Base-by-base conservation (phyloP, 1,284 basidiomycete species). In the Leccinum pachyderme region DNA sequence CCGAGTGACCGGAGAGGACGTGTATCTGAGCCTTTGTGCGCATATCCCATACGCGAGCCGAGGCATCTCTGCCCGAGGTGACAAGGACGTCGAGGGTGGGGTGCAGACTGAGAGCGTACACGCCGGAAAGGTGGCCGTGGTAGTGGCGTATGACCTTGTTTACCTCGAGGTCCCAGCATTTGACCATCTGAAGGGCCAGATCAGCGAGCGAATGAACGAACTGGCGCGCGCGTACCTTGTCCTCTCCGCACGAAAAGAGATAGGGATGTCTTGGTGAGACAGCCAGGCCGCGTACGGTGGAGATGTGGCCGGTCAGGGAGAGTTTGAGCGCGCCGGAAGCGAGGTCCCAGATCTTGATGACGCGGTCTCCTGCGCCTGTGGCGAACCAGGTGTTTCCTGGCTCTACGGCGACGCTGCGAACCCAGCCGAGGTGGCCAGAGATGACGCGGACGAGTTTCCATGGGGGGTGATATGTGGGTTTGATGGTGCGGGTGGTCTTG, bases 321-420 rank as follows among this genome's bases (percentile, higher is more conserved):
- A 99, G 77, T 73, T 95, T 98, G 67, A 99, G 79, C 74, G 98
- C 95, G 31, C 96, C 96, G 6, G 87, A 91, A 6, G 97, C 97
- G 61, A 99, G 72, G 71, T 99, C 95, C 96, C 96, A 99, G n/a
- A 99, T 95, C 78, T 99, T 99, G 73, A 99, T 93, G 47, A 99
- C 95, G 32, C 96, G 85, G 73, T 99, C 96, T 7, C 97, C 97
- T 0, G 96, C 96, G 56, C 96, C 96, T 0, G 95, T 96, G 0
- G 93, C 96, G 62, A 99, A 99, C 96, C 96, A 99, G 72, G 96
- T 81, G 77, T 99, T 99, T 28, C 93, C 94, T 15, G 96, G 96
- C 71, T 99, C 96, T 44, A 99, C 94, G 2, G 96, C 93, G 15
- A 93, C 88, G 63, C 89, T 91, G 54, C 96, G 84, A n/a, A 99